Evolutionary conservation across 2,329 filamentous ascomycete genomes (phyloP).

Genomic region (Paraphoma chrysanthemicola): DNA sequence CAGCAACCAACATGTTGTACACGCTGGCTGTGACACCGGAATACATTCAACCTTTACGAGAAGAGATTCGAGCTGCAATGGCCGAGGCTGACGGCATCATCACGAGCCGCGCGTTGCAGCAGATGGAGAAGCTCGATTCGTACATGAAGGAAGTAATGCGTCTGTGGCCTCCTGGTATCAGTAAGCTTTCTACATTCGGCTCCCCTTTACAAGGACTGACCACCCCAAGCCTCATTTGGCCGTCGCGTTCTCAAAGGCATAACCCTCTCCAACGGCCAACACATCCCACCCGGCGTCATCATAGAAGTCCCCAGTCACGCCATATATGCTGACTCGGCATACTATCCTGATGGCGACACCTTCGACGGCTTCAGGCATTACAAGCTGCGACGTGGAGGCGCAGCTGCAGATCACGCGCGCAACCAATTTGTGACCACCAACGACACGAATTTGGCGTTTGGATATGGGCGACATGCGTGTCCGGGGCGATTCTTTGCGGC

Average conservation of each 20-base stretch:
- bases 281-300: conserved; percentile 45
- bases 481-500: conserved; percentile 44
- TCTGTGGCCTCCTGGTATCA: conserved; percentile 29
- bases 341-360: conserved; percentile 28
- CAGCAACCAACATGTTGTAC: conserved; percentile 37
- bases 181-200: conserved; percentile 13
- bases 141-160: conserved; percentile 47
- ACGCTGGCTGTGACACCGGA: conserved; percentile 43
- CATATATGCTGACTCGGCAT: conserved; percentile 29
- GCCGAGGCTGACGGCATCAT: conserved; percentile 42
- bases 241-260: conserved; percentile 61
- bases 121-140: conserved; percentile 46
- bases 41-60: conserved; percentile 51
- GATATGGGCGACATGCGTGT: conserved; percentile 42
- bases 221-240: conserved; percentile 50
- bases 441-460: conserved; percentile 33
- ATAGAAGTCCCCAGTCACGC: conserved; percentile 41
- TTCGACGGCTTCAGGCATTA: conserved; percentile 44
- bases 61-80: conserved; percentile 51
- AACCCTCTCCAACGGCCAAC: conserved; percentile 62
- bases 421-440: conserved; percentile 42
- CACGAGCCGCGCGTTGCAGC: conserved; percentile 37
- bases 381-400: conserved; percentile 35
- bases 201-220: neutral
- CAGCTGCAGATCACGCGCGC: conserved; percentile 30